These are phyloP conservation scores for Trypanosoma platydactyli DNA, from an alignment of 208 protist genomes.

Conservation along the genomic window DNA sequence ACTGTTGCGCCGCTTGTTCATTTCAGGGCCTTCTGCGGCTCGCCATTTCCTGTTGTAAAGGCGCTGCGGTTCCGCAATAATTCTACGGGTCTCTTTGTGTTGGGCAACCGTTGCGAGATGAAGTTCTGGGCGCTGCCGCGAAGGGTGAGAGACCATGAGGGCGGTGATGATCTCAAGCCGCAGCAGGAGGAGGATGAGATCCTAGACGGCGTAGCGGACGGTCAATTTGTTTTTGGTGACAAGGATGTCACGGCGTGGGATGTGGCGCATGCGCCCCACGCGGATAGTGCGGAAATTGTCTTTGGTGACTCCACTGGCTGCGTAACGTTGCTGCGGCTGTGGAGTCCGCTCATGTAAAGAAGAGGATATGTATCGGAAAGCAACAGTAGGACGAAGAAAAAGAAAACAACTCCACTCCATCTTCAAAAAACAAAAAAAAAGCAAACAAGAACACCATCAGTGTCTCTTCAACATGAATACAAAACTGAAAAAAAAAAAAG, in stretches of 20 bases:
- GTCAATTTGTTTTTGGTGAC: conserved; percentile 25
- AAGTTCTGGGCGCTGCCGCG: conserved; percentile 29
- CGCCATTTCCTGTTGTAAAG: conserved; percentile 15
- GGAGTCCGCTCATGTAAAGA: conserved; percentile 35
- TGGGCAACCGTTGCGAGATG: conserved; percentile 25
- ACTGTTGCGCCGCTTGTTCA: conserved; percentile 15
- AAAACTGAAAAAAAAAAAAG: too few species aligned
- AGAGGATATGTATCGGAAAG: background rate
- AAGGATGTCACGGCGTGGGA: conserved; percentile 30
- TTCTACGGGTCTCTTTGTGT: conserved; percentile 21
- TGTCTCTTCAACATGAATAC: too few species aligned
- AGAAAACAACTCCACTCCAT: too few species aligned
- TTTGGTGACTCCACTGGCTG: conserved; percentile 59
- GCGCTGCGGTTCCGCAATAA: conserved; percentile 18
- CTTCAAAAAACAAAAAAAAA: conserved; percentile 6
- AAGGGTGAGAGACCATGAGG: background rate
- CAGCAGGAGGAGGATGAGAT: conserved; percentile 20
- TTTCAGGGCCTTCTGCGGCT: conserved; percentile 18
- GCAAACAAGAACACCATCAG: background rate
- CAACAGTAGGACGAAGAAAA: background rate
- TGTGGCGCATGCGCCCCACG: conserved; percentile 5
- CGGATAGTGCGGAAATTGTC: conserved; percentile 35
- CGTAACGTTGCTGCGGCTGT: conserved; percentile 56
- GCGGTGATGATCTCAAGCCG: background rate
- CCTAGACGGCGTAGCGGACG: conserved; percentile 29